A percentile compares a stretch with the other conserved stretches of the same genome.
These are phyloP conservation scores for Scalesia atractyloides DNA, from an alignment of 129 eudicot genomes.

Conservation along the genomic window DNA sequence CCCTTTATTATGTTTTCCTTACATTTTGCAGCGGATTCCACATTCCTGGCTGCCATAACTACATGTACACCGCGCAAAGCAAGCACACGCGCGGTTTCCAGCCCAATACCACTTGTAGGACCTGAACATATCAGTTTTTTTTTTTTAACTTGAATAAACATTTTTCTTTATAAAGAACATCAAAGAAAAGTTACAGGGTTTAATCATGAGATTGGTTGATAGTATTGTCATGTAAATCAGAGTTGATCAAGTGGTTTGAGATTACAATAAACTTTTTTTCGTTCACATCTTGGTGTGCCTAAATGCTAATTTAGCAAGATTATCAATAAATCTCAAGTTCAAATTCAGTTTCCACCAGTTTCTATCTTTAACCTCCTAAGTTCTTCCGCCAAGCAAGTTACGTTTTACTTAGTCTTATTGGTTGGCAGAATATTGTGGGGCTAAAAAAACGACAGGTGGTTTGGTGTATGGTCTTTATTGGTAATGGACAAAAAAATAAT, in stretches of 20 bases:
- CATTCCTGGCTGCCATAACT: slow-evolving; percentile 86
- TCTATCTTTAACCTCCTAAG: too few species aligned
- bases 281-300: neutral
- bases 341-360: too few species aligned
- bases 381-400: too few species aligned
- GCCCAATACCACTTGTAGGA: slow-evolving; percentile 90
- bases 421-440: too few species aligned
- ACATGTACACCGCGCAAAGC: slow-evolving; percentile 81
- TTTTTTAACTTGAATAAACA: neutral
- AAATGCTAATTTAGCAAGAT: neutral
- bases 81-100: slow-evolving; percentile 77
- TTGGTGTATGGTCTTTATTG: too few species aligned
- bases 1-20: slow-evolving; percentile 65
- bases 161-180: neutral
- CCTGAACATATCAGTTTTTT: slow-evolving; percentile 42
- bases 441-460: too few species aligned
- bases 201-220: neutral
- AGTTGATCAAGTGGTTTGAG: neutral
- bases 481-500: too few species aligned
- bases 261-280: neutral
- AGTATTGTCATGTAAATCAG: neutral
- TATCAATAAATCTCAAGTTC: neutral
- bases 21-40: slow-evolving; percentile 51
- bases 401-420: too few species aligned
- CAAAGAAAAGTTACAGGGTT: neutral